These are phyloP conservation scores for Saccharomycopsis hybrid DNA, from an alignment of 1,139 yeast species.

Conservation along the genomic window DNA sequence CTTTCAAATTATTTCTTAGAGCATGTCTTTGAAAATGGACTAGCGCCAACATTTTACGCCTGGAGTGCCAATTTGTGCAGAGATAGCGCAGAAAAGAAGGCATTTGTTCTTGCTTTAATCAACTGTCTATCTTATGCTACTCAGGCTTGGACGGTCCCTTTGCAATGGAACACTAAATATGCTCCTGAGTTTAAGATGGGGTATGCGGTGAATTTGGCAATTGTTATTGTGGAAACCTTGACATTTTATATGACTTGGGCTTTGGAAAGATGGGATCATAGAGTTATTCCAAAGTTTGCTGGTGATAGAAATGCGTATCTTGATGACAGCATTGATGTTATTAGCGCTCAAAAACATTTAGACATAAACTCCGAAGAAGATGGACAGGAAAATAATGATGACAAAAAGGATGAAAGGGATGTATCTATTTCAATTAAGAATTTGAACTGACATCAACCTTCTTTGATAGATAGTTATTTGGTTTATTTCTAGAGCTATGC, in stretches of 20 bases:
- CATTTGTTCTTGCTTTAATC: neutral
- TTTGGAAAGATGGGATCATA: neutral
- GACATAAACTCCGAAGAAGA: too few species aligned
- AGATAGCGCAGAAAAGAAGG: neutral
- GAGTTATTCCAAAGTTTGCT: neutral
- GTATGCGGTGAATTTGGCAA: neutral
- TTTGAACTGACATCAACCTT: too few species aligned
- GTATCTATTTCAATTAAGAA: too few species aligned
- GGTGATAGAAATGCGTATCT: neutral
- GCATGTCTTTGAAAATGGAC: slow-evolving; percentile 38
- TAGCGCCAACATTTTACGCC: neutral
- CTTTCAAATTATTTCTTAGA: slow-evolving; percentile 41
- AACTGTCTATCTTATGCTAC: neutral
- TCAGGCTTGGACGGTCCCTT: neutral
- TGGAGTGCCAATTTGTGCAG: neutral
- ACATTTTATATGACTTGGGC: neutral
- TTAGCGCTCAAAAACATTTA: too few species aligned
- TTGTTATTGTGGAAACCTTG: neutral
- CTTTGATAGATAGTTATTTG: too few species aligned
- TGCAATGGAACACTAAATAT: slow-evolving; percentile 1
- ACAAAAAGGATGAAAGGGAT: too few species aligned
- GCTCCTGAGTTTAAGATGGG: neutral
- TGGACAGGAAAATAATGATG: too few species aligned
- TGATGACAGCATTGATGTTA: neutral
- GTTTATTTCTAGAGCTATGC: too few species aligned